Base-by-base conservation (phyloP, 2,329 filamentous ascomycete genomes). In the Sporothrix dimorphospora region DNA sequence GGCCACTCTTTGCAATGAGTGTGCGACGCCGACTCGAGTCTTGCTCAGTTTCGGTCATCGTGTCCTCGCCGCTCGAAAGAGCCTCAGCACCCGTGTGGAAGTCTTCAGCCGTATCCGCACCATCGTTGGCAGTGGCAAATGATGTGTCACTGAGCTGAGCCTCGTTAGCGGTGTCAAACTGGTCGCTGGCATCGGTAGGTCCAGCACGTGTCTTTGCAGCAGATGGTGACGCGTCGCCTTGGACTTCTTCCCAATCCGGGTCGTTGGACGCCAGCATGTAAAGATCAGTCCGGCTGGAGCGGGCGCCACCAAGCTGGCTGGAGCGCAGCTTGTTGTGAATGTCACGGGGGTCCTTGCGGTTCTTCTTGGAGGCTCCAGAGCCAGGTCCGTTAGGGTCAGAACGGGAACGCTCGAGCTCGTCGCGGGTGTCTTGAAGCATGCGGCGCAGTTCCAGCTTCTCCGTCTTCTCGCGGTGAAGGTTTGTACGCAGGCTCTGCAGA, bases 381-480 rank as follows among this genome's bases (percentile, higher is more conserved):
- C 81, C 80, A 4, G 59, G 4, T 16, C 19, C 40, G 27, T 74
- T 79, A 63, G 82, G 82, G 42, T 89, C 87, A 72, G 84, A 88
- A 73, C 90, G 88, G 63, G 89, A 82, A 81, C 94, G 86, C 78
- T 92, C 96, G 38, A 99, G 83, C 78, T 99, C 96, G 79, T 99
- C 96, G 47, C 94, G 90, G 30, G 95, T 92, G 78, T 99, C 96
- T 82, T 98, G 95, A 40, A 98, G 88, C 88, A 99, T 93, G 73
- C 95, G 92, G 82, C 94, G 94, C 70, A 98, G 88, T 81, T 99
- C 96, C 38, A 98, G 88, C 85, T 98, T 99, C 81, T 99, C 96
- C 0, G 95, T 98, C 89, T 98, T 99, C 81, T 99, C 96, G 45
- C 96, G 92, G 81, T 99, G 95, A 63, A 98, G 92, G 78, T 94